A percentile compares a stretch with the other conserved stretches of the same genome.
phyloP scores from a whole-genome alignment of 192 early-diverging fungal species.

The Backusella tuberculispora region DNA sequence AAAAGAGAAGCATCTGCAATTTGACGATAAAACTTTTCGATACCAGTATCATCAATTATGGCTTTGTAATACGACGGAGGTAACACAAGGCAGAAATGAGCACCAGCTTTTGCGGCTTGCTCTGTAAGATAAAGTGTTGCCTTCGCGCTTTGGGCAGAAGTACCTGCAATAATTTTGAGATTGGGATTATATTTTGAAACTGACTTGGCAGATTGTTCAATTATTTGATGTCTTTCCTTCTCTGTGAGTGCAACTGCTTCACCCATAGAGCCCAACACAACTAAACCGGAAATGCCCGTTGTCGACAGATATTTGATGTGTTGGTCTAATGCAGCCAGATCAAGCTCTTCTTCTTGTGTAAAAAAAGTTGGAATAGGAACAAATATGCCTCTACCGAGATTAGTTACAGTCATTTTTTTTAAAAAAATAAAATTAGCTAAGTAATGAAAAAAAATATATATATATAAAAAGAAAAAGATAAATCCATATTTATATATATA shows the following conservation, averaged over 20 bases:
- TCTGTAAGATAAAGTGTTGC: conserved; percentile 32
- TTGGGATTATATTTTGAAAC: conserved; percentile 30
- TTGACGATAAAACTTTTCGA: conserved; percentile 25
- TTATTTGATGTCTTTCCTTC: conserved; percentile 30
- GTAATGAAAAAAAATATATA: not conserved
- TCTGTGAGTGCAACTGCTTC: conserved; percentile 42
- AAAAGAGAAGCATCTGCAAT: conserved; percentile 41
- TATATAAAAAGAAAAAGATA: not conserved
- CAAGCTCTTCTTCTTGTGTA: conserved; percentile 42
- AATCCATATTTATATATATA: not conserved
- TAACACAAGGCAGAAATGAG: conserved; percentile 33
- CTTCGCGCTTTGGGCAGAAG: conserved; percentile 33
- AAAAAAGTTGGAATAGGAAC: conserved; percentile 45
- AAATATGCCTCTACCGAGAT: conserved; percentile 32
- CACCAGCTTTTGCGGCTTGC: conserved; percentile 39
- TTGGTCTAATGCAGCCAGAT: conserved; percentile 36
- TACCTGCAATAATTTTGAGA: conserved; percentile 35
- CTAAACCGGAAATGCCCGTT: conserved; percentile 39
- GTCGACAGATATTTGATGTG: conserved; percentile 36
- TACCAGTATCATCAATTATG: conserved; percentile 20
- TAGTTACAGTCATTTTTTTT: conserved; percentile 16
- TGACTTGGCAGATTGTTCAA: conserved; percentile 25
- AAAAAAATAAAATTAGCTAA: not conserved
- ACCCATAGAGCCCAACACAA: conserved; percentile 41
- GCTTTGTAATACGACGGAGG: conserved; percentile 40